Percentiles rank a stretch among this genome's conserved stretches.
These are phyloP conservation scores for Claviceps paspali DNA, from an alignment of 2,329 filamentous ascomycete genomes.

Conservation along the genomic window DNA sequence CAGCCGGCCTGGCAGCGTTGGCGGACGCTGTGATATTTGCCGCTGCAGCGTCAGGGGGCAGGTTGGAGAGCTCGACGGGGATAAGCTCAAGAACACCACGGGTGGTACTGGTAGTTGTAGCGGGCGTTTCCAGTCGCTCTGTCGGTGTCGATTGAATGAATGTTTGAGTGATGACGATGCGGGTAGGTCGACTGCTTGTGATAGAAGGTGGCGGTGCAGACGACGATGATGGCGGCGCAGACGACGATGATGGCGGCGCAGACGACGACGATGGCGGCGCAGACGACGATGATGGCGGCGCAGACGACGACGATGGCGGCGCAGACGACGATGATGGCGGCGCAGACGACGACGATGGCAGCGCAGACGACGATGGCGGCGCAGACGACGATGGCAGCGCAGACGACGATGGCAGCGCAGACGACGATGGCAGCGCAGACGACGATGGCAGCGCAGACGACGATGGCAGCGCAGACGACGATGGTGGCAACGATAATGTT, in stretches of 20 bases:
- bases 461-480: neutral
- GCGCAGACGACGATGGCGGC: neutral
- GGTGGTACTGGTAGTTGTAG: constrained; percentile 1
- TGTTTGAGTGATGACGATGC: constrained; percentile 14
- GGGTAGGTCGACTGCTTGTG: constrained; percentile 1
- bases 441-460: neutral
- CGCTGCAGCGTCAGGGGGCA: neutral
- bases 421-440: neutral
- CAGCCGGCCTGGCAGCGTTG: constrained; percentile 3
- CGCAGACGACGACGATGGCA: neutral
- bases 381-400: too few species aligned
- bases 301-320: neutral
- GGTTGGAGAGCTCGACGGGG: constrained; percentile 11
- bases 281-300: neutral
- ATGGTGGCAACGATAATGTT: neutral
- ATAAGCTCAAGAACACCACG: constrained; percentile 14
- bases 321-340: neutral
- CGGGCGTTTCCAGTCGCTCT: constrained; percentile 4
- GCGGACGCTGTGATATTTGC: constrained; percentile 2
- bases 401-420: neutral
- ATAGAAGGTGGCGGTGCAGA: neutral
- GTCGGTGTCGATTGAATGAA: constrained; percentile 12
- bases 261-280: neutral
- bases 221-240: neutral
- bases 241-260: neutral